Percentiles rank a stretch among this genome's conserved stretches.
Evolutionary conservation across 73 alveolate species (phyloP).

Genomic region (Durusdinium trenchii): DNA sequence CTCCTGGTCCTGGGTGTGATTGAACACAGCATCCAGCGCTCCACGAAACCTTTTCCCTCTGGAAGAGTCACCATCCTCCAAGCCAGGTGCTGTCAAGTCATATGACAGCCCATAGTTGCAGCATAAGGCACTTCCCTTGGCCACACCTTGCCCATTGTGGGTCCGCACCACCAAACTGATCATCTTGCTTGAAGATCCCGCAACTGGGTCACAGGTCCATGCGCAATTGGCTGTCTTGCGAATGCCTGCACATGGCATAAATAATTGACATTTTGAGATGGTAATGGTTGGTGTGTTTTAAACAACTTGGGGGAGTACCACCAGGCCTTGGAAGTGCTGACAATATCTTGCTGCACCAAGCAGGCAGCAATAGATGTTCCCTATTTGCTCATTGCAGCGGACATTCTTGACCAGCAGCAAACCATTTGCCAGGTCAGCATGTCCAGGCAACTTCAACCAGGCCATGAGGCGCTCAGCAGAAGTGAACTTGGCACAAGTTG

Average conservation of each 20-base stretch:
- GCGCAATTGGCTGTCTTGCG: neutral
- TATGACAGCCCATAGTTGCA: constrained; percentile 31
- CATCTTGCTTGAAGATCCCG: neutral
- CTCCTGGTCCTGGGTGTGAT: neutral
- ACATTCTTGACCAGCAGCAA: neutral
- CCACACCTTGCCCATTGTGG: constrained; percentile 56
- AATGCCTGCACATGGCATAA: no score
- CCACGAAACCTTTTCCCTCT: constrained; percentile 36
- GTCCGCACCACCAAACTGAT: constrained; percentile 12
- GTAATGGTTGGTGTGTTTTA: no score
- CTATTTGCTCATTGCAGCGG: neutral
- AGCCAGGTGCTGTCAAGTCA: neutral
- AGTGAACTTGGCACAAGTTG: neutral
- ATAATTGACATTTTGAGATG: no score
- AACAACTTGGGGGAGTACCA: no score
- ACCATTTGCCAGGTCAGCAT: neutral
- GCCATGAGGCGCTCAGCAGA: neutral
- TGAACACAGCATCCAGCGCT: constrained; percentile 60
- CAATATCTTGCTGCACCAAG: constrained; percentile 11
- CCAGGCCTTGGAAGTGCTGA: constrained; percentile 22
- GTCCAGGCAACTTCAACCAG: constrained; percentile 27
- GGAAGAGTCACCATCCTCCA: neutral
- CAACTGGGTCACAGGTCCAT: neutral
- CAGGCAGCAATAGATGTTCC: neutral
- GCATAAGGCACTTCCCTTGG: neutral